Evolutionary conservation across 345 rosid species (phyloP).

Genomic region (Stellera chamaejasme): DNA sequence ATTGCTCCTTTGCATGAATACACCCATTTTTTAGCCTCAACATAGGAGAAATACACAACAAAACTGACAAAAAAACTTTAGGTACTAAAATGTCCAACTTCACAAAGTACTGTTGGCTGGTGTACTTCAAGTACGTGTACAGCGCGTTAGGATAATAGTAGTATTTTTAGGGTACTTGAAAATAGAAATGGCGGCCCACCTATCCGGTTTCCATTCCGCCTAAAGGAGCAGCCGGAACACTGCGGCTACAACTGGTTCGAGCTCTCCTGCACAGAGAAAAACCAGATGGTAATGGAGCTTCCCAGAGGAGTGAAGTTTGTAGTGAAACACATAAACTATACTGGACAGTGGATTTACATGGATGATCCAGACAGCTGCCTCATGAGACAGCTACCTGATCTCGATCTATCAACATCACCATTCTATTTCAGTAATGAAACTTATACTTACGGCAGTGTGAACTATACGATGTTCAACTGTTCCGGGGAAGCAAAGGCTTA

Average conservation of each 20-base stretch:
- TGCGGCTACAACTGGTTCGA: conserved; percentile 12
- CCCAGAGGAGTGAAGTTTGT: background rate
- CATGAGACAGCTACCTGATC: conserved; percentile 3
- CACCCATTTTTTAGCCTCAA: too few relatives aligned
- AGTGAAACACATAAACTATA: conserved; percentile 11
- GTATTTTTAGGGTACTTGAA: too few relatives aligned
- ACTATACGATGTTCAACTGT: conserved; percentile 1
- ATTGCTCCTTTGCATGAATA: too few relatives aligned
- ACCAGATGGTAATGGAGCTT: conserved; percentile 1
- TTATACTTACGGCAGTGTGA: too few relatives aligned
- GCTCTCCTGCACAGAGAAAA: conserved; percentile 8
- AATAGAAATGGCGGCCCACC: conserved; percentile 2
- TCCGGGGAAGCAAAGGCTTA: conserved; percentile 3
- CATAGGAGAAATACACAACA: too few relatives aligned
- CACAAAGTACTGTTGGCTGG: too few relatives aligned
- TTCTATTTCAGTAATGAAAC: background rate
- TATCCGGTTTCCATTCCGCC: conserved; percentile 8
- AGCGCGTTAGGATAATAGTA: too few relatives aligned
- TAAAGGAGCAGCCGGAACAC: conserved; percentile 7
- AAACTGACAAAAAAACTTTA: too few relatives aligned
- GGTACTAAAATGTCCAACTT: too few relatives aligned
- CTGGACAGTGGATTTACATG: conserved; percentile 1
- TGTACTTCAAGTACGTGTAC: too few relatives aligned
- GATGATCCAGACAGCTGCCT: conserved; percentile 3
- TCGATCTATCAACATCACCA: conserved; percentile 4